These are phyloP conservation scores for Nigrograna mackinnonii DNA, from an alignment of 2,329 filamentous ascomycete species.

Conservation along the genomic window DNA sequence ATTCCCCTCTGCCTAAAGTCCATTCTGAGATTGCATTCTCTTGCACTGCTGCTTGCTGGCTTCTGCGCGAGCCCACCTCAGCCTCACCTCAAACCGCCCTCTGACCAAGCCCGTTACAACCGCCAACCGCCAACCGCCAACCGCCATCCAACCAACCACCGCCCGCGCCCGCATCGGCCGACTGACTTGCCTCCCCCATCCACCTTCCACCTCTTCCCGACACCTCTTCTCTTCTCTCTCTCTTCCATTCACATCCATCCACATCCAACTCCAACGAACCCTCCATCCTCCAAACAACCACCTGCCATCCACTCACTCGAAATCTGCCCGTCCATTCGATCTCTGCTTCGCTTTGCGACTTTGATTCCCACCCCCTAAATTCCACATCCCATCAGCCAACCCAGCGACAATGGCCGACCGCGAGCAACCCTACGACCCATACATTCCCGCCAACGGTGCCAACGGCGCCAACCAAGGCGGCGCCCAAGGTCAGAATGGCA, in stretches of 20 bases:
- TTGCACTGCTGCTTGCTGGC: constrained; percentile 1
- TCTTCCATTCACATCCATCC: background rate
- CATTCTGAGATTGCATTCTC: no score
- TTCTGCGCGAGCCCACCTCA: constrained; percentile 11
- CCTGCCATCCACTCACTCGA: constrained; percentile 8
- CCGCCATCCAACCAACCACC: constrained; percentile 14
- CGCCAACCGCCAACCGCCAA: constrained; percentile 18
- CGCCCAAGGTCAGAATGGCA: constrained; percentile 52
- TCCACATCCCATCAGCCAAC: constrained; percentile 8
- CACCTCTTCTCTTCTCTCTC: background rate
- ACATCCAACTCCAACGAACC: background rate
- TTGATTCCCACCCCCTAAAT: constrained; percentile 13
- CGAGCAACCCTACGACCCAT: constrained; percentile 80
- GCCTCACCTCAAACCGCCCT: constrained; percentile 35
- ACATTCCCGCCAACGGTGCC: constrained; percentile 79
- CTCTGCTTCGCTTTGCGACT: constrained; percentile 4
- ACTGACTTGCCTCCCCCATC: constrained; percentile 1
- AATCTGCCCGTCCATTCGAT: constrained; percentile 3
- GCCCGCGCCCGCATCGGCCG: constrained; percentile 17
- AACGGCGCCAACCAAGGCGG: constrained; percentile 50
- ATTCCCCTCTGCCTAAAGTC: no score
- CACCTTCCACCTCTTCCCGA: background rate
- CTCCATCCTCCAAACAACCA: constrained; percentile 8
- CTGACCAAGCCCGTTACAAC: constrained; percentile 27
- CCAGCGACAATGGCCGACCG: constrained; percentile 56